A percentile compares a stretch with the other conserved stretches of the same genome.
Conservation (phyloP, 2,329 filamentous ascomycete species). For the Penicillium sp. region DNA sequence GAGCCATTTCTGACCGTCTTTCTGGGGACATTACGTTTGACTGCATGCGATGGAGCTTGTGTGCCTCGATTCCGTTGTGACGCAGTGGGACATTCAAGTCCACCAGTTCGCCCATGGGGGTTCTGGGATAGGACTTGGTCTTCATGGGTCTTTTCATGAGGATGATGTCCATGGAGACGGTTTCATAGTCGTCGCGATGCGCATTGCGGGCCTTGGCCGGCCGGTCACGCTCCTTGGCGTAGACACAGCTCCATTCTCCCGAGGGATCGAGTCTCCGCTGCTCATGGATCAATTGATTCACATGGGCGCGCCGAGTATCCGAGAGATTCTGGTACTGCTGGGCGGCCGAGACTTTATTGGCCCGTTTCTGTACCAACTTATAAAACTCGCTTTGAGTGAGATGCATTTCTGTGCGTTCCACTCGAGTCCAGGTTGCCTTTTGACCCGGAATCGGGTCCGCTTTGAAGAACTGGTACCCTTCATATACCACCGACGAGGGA, state of each 20-base stretch:
- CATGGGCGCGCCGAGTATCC: slow-evolving; percentile 30
- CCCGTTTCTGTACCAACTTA: slow-evolving; percentile 31
- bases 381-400: slow-evolving; percentile 32
- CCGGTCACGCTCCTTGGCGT: slow-evolving; percentile 33
- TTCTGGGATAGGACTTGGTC: slow-evolving; percentile 15
- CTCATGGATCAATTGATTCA: slow-evolving; percentile 37
- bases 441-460: slow-evolving; percentile 30
- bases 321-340: slow-evolving; percentile 33
- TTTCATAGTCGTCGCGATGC: slow-evolving; percentile 31
- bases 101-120: slow-evolving; percentile 16
- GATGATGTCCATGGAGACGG: slow-evolving; percentile 35
- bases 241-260: slow-evolving; percentile 41
- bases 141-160: slow-evolving; percentile 30
- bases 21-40: background rate
- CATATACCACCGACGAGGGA: slow-evolving; percentile 27
- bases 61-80: background rate
- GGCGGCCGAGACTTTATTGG: slow-evolving; percentile 26
- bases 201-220: slow-evolving; percentile 28
- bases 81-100: slow-evolving; percentile 9
- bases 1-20: background rate
- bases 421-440: slow-evolving; percentile 32
- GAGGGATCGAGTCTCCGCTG: slow-evolving; percentile 28
- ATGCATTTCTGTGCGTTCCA: slow-evolving; percentile 30
- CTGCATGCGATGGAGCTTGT: background rate
- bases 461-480: slow-evolving; percentile 39